phyloP scores from a whole-genome alignment of 2,329 filamentous ascomycete genomes.

The Talaromyces sp. region DNA sequence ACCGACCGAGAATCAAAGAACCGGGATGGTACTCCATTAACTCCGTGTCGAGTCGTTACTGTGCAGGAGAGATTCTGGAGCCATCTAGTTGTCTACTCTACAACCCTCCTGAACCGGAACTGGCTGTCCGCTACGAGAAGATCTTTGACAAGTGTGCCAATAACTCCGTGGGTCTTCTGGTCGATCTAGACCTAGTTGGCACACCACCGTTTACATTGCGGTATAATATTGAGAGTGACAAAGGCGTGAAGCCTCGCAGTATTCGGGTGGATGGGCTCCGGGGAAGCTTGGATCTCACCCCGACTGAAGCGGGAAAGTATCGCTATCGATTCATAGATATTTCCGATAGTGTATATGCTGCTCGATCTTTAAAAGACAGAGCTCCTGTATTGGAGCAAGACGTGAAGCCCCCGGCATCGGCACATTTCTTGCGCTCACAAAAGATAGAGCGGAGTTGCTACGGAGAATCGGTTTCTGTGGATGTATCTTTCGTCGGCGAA shows the following conservation, averaged over 20 bases:
- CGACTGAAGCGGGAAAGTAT: constrained; percentile 76
- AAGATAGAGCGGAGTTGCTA: constrained; percentile 67
- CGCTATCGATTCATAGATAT: constrained; percentile 80
- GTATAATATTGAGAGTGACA: constrained; percentile 66
- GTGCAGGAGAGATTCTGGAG: constrained; percentile 83
- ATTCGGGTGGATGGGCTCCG: constrained; percentile 66
- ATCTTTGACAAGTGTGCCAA: constrained; percentile 94
- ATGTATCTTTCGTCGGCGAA: constrained; percentile 74
- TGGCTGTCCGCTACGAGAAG: constrained; percentile 70
- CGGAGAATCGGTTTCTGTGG: constrained; percentile 70
- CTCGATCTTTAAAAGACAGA: constrained; percentile 57
- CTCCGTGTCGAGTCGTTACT: constrained; percentile 73
- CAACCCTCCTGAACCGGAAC: constrained; percentile 81
- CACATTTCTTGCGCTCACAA: constrained; percentile 58
- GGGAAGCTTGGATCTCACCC: constrained; percentile 79
- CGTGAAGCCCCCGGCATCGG: constrained; percentile 87
- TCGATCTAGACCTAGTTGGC: constrained; percentile 84
- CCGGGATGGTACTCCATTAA: constrained; percentile 84
- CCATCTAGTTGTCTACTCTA: constrained; percentile 89
- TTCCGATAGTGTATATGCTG: constrained; percentile 74
- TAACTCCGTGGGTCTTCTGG: constrained; percentile 82
- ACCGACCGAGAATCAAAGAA: constrained; percentile 65
- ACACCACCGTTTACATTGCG: constrained; percentile 84
- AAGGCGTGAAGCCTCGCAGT: constrained; percentile 51
- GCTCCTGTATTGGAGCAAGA: constrained; percentile 72